Evolutionary conservation across 805 yeast species (phyloP), one percentile per base, ranked within the genome.

Genomic region (Starmerella apis): DNA sequence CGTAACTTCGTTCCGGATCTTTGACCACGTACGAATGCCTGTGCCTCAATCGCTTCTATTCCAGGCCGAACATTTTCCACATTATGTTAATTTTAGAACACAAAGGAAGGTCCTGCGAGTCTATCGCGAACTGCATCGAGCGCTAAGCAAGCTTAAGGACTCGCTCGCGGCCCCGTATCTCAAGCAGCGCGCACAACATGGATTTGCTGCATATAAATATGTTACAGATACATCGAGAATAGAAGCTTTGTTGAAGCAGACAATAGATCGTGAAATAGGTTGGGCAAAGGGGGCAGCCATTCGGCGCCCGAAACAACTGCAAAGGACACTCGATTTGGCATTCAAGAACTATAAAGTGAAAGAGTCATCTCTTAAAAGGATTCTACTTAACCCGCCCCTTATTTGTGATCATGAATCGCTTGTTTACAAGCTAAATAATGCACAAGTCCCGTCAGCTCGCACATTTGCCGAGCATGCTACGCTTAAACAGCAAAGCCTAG

Each of bases 31-130:
- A 3, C 13, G 5, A 16, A 33, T 33, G 37, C 37, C 37, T 13
- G 14, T 22, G 19, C 37, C 57, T 7, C 57, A 54, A 27, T 51
- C 55, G 2, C 44, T 54, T 23, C 37, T 54, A 10, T 43, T 49
- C 2, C 23, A 25, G 16, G 32, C 38, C 5, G 55, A 51, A 38
- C 9, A 39, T 16, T 28, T 54, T 1, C 57, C 57, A 14, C 54
- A 51, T 22, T 51, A 33, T 20, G 31, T 54, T 4, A 46, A 54
- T 16, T n/a, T 13, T 4, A 28, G 11, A 4, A 54, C 55, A 2
- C 28, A 50, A 11, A 1, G 11, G 3, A 43, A 37, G 10, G 57
- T 54, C 6, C 39, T 54, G 13, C 9, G 25, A 5, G n/a, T 22
- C 3, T 54, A 54, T 22, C 42, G 48, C 14, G 19, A 30, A 8